Evolutionary conservation across 352 stramenopile species (phyloP).

Genomic region (Pythium coloratum): DNA sequence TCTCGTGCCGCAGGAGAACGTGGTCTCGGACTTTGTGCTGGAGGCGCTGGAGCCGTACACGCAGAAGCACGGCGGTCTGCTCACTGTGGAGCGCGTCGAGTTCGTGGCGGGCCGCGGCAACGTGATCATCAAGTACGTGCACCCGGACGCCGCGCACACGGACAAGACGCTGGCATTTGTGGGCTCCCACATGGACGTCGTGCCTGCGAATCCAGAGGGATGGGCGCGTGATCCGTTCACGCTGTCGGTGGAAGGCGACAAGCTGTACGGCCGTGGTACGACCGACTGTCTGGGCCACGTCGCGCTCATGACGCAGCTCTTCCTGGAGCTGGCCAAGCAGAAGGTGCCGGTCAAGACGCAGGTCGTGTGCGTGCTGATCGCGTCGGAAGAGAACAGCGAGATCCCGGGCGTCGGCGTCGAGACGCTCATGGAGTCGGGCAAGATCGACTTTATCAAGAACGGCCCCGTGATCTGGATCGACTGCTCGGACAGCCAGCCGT

Average conservation of each 20-base stretch:
- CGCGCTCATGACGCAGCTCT: slow-evolving; percentile 87
- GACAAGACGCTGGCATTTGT: slow-evolving; percentile 87
- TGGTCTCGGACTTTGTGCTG: slow-evolving; percentile 89
- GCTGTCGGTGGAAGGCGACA: slow-evolving; percentile 88
- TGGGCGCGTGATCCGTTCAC: slow-evolving; percentile 90
- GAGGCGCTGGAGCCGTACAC: slow-evolving; percentile 77
- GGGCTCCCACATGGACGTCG: slow-evolving; percentile 91
- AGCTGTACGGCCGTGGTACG: slow-evolving; percentile 90
- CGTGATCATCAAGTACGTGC: slow-evolving; percentile 89
- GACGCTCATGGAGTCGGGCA: slow-evolving; percentile 82
- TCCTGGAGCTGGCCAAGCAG: slow-evolving; percentile 72
- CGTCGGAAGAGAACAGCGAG: slow-evolving; percentile 85
- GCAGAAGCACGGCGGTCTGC: slow-evolving; percentile 61
- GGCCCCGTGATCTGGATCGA: slow-evolving; percentile 92
- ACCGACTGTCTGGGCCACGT: slow-evolving; percentile 94
- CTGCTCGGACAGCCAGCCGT: slow-evolving; percentile 91
- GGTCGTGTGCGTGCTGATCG: slow-evolving; percentile 90
- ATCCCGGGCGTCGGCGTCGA: slow-evolving; percentile 89
- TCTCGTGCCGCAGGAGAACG: slow-evolving; percentile 84
- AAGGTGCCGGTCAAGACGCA: slow-evolving; percentile 72
- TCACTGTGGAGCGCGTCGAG: slow-evolving; percentile 76
- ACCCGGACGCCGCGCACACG: slow-evolving; percentile 35
- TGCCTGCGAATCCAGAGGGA: slow-evolving; percentile 90
- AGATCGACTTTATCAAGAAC: slow-evolving; percentile 93
- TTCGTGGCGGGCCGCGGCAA: slow-evolving; percentile 88